A percentile compares a stretch with the other conserved stretches of the same genome.
phyloP scores from a whole-genome alignment of 768 basidiomycete genomes.

The Mrakia frigida region DNA sequence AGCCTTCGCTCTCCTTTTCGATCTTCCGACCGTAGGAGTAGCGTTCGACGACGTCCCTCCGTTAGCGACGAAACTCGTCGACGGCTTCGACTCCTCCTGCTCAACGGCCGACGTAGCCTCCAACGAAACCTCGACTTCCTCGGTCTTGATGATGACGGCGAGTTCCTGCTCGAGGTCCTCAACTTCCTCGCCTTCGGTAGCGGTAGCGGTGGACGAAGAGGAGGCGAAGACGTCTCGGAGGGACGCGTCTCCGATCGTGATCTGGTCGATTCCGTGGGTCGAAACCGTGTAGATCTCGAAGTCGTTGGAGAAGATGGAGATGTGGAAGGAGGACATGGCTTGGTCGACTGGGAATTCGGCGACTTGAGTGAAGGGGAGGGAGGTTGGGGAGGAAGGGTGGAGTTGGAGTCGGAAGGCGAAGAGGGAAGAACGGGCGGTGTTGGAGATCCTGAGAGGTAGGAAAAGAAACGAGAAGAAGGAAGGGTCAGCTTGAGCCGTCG shows the following conservation, averaged over 20 bases:
- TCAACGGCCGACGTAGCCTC: background rate
- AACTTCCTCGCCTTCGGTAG: background rate
- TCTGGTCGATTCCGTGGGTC: conserved; percentile 23
- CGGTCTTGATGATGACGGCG: background rate
- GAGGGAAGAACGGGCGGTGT: conserved; percentile 31
- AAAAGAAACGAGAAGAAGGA: background rate
- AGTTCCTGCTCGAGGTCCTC: background rate
- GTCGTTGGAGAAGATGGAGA: conserved; percentile 10
- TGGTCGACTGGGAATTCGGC: conserved; percentile 26
- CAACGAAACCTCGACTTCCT: background rate
- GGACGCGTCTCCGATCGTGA: background rate
- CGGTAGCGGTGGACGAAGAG: background rate
- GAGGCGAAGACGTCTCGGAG: conserved; percentile 2
- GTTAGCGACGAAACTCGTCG: background rate
- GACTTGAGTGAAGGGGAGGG: background rate
- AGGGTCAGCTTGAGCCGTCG: background rate
- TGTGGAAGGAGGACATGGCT: conserved; percentile 20
- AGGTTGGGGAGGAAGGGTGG: background rate
- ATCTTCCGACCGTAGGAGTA: background rate
- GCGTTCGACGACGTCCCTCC: background rate
- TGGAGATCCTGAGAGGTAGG: conserved; percentile 8
- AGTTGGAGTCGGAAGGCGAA: conserved; percentile 19
- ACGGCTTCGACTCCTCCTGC: background rate
- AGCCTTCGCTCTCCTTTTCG: background rate
- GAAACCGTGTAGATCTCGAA: conserved; percentile 17